A percentile compares a stretch with the other conserved stretches of the same genome.
phyloP scores from a whole-genome alignment of 148 eudicot species.

The Agrostemma githago region DNA sequence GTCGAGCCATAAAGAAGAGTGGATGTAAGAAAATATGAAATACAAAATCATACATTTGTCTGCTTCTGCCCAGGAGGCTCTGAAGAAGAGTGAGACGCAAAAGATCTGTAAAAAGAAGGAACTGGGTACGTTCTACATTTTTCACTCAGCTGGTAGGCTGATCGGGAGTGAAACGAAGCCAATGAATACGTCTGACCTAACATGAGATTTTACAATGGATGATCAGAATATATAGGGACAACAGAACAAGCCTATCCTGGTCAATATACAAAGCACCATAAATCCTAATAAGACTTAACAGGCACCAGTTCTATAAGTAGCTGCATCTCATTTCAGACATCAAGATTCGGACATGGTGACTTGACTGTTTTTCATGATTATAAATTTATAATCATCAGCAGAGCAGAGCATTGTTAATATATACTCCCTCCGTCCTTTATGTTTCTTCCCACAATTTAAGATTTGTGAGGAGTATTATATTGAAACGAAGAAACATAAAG shows the following conservation, averaged over 20 bases:
- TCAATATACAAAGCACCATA: neutral
- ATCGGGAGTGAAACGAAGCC: constrained; percentile 26
- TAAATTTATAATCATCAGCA: too few species aligned
- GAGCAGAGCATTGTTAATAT: too few species aligned
- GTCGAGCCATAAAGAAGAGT: neutral
- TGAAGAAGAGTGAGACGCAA: constrained; percentile 36
- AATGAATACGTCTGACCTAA: constrained; percentile 29
- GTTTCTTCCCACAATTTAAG: too few species aligned
- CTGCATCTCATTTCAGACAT: neutral
- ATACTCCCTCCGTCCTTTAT: too few species aligned
- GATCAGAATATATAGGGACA: constrained; percentile 9
- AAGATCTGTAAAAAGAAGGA: constrained; percentile 26
- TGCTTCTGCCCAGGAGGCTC: constrained; percentile 26
- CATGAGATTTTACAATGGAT: constrained; percentile 20
- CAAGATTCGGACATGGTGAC: neutral
- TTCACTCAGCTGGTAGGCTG: constrained; percentile 22
- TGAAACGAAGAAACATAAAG: too few species aligned
- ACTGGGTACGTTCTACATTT: constrained; percentile 16
- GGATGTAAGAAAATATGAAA: neutral
- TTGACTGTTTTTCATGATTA: neutral
- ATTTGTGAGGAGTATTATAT: too few species aligned
- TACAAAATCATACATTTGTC: constrained; percentile 25
- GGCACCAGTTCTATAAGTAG: neutral
- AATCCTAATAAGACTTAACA: neutral
- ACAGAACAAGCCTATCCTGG: neutral